Conservation (phyloP, 1,139 yeast genomes). For the Yamadazyma sp. region DNA sequence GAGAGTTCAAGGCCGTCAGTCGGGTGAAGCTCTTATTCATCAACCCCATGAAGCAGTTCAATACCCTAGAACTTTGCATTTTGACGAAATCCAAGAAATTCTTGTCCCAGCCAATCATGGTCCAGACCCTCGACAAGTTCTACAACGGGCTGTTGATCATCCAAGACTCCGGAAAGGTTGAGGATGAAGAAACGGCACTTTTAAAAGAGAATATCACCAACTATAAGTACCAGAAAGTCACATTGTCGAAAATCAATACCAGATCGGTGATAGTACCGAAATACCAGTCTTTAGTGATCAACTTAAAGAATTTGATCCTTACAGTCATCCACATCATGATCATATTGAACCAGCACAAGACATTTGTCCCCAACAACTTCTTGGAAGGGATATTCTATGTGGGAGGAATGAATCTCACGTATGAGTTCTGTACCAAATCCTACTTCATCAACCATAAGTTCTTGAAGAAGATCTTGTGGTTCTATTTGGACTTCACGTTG, state of each 20-base stretch:
- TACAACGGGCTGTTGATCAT: slow-evolving; percentile 52
- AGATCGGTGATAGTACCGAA: slow-evolving; percentile 42
- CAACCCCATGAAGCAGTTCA: slow-evolving; percentile 45
- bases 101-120: slow-evolving; percentile 56
- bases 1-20: slow-evolving; percentile 48
- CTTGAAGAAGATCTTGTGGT: slow-evolving; percentile 42
- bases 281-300: slow-evolving; percentile 43
- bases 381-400: slow-evolving; percentile 34
- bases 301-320: slow-evolving; percentile 34
- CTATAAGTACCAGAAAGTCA: slow-evolving; percentile 32
- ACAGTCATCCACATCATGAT: slow-evolving; percentile 33
- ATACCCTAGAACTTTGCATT: slow-evolving; percentile 55
- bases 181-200: slow-evolving; percentile 28
- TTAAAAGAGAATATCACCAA: slow-evolving; percentile 30
- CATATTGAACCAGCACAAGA: slow-evolving; percentile 27
- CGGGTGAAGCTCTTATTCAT: slow-evolving; percentile 44
- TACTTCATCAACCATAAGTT: slow-evolving; percentile 42
- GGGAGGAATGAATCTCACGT: slow-evolving; percentile 35
- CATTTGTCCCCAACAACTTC: slow-evolving; percentile 7
- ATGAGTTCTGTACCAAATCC: slow-evolving; percentile 40
- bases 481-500: slow-evolving; percentile 37
- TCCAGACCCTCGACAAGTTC: slow-evolving; percentile 49
- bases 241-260: slow-evolving; percentile 29
- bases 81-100: slow-evolving; percentile 55
- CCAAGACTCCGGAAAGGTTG: slow-evolving; percentile 19